phyloP scores from a whole-genome alignment of 2,329 filamentous ascomycete genomes.

The Kalaharituber pfeilii region DNA sequence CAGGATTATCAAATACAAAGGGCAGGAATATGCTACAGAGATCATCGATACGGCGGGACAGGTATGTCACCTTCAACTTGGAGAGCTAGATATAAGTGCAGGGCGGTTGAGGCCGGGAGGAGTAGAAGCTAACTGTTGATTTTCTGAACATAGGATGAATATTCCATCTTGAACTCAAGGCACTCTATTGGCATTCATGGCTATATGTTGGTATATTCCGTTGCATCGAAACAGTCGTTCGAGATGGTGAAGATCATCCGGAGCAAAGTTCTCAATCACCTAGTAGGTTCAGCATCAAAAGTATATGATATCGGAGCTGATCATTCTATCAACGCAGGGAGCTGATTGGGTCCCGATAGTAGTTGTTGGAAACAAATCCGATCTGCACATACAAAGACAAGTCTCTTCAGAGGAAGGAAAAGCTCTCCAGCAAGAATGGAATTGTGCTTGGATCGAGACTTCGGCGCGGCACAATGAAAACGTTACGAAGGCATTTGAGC shows the following conservation, averaged over 20 bases:
- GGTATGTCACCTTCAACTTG: constrained; percentile 34
- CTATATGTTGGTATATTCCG: constrained; percentile 97
- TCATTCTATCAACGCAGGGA: constrained; percentile 38
- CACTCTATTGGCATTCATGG: constrained; percentile 98
- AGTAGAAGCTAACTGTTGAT: not conserved
- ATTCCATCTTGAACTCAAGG: constrained; percentile 94
- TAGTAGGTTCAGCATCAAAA: constrained; percentile 40
- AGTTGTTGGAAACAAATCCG: constrained; percentile 93
- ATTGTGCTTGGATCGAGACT: constrained; percentile 88
- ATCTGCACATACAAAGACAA: constrained; percentile 84
- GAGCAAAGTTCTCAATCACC: constrained; percentile 91
- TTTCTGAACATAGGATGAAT: constrained; percentile 55
- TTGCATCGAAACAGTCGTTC: constrained; percentile 80
- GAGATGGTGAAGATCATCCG: constrained; percentile 94
- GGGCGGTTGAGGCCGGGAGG: not conserved
- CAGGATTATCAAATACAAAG: constrained; percentile 82
- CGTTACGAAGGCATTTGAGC: constrained; percentile 78
- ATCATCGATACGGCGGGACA: constrained; percentile 97
- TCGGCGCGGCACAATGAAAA: constrained; percentile 90
- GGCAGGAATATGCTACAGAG: constrained; percentile 85
- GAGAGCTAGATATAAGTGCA: not conserved
- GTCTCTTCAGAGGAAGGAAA: constrained; percentile 73
- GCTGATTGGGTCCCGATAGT: constrained; percentile 84
- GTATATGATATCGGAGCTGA: not conserved
- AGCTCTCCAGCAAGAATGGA: constrained; percentile 67